phyloP scores from a whole-genome alignment of 2,329 filamentous ascomycete genomes.

The Monilinia fructicola region DNA sequence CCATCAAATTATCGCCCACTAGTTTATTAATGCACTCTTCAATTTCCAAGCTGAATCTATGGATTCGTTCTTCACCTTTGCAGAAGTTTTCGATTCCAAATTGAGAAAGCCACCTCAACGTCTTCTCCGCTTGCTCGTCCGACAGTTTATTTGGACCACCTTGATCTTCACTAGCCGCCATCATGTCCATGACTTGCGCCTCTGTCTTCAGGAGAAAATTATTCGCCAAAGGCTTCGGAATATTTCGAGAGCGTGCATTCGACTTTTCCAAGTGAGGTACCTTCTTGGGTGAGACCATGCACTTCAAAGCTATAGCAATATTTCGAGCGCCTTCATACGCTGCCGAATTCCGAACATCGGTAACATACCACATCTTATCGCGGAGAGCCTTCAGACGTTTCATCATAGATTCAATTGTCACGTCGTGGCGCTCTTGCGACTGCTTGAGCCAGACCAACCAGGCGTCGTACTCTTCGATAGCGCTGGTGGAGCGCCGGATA shows the following conservation, averaged over 20 bases:
- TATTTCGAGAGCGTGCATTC: constrained; percentile 42
- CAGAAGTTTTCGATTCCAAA: constrained; percentile 90
- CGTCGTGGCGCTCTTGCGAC: constrained; percentile 75
- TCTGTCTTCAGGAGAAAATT: constrained; percentile 77
- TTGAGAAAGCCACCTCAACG: constrained; percentile 76
- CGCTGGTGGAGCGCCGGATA: constrained; percentile 66
- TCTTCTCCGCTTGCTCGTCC: constrained; percentile 91
- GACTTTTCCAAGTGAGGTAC: constrained; percentile 35
- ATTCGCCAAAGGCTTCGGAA: constrained; percentile 37
- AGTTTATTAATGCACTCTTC: constrained; percentile 83
- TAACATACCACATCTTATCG: constrained; percentile 99
- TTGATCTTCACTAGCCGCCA: constrained; percentile 79
- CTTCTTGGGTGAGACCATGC: constrained; percentile 71
- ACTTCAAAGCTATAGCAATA: constrained; percentile 82
- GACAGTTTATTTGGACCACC: constrained; percentile 92
- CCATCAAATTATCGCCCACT: constrained; percentile 78
- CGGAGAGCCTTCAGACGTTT: constrained; percentile 70
- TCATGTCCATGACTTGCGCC: constrained; percentile 80
- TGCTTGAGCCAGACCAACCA: constrained; percentile 84
- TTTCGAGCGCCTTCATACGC: constrained; percentile 85
- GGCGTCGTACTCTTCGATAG: constrained; percentile 75
- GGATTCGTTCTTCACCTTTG: constrained; percentile 89
- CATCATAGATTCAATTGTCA: constrained; percentile 72
- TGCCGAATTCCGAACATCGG: constrained; percentile 86
- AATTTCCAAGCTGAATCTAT: constrained; percentile 88